A percentile compares a stretch with the other conserved stretches of the same genome.
phyloP scores from a whole-genome alignment of 2,329 filamentous ascomycete genomes.

The Clathrospora elynae region DNA sequence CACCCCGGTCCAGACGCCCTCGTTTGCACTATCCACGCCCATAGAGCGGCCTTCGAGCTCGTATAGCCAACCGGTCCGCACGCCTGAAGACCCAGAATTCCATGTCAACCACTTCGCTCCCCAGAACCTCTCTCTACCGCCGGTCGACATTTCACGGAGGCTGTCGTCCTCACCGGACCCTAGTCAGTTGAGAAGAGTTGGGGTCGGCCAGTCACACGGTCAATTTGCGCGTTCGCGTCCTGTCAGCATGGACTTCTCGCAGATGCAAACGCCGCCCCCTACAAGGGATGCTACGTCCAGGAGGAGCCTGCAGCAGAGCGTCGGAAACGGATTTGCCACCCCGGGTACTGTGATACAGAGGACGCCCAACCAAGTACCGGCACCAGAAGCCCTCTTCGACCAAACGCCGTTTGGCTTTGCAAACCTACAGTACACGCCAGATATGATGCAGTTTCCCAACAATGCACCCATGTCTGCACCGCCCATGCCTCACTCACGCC shows the following conservation, averaged over 20 bases:
- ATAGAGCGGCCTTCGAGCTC: constrained; percentile 44
- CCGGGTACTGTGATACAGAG: constrained; percentile 51
- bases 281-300: constrained; percentile 61
- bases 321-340: constrained; percentile 35
- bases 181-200: constrained; percentile 27
- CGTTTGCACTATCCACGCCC: constrained; percentile 45
- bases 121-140: constrained; percentile 60
- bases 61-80: constrained; percentile 42
- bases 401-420: constrained; percentile 55
- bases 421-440: constrained; percentile 62
- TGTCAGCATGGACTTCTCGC: constrained; percentile 49
- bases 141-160: constrained; percentile 64
- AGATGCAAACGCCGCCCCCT: constrained; percentile 67
- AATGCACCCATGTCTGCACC: constrained; percentile 62
- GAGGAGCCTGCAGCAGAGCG: constrained; percentile 48
- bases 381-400: constrained; percentile 40
- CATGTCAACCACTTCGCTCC: constrained; percentile 67
- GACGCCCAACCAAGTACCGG: constrained; percentile 41
- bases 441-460: constrained; percentile 59
- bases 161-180: constrained; percentile 63
- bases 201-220: constrained; percentile 13
- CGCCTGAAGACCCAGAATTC: constrained; percentile 53
- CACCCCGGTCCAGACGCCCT: constrained; percentile 51
- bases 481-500: constrained; percentile 57
- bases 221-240: constrained; percentile 28